Evolutionary conservation across 306 rosid genomes (phyloP).

Genomic region (Gynostemma pentaphyllum): DNA sequence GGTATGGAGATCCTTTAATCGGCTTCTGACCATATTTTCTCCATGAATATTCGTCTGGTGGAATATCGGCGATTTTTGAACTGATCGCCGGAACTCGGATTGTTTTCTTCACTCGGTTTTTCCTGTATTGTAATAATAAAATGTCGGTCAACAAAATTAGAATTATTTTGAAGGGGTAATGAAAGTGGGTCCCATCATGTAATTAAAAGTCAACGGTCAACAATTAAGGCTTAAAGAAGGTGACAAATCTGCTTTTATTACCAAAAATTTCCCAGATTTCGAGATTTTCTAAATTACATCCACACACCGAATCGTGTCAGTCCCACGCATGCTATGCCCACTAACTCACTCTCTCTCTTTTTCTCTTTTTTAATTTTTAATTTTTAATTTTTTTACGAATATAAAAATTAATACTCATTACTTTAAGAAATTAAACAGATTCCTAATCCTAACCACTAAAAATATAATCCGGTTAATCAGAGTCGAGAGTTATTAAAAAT

Average conservation of each 20-base stretch:
- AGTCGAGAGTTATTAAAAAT: no score
- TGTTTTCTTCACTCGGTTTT: slow-evolving; percentile 61
- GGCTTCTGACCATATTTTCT: slow-evolving; percentile 95
- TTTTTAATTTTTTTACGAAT: not conserved
- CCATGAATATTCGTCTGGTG: slow-evolving; percentile 89
- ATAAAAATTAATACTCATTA: no score
- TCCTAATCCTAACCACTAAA: no score
- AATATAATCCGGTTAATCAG: no score
- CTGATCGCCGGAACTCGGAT: slow-evolving; percentile 75
- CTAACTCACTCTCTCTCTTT: slow-evolving; percentile 5
- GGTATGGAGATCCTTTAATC: slow-evolving; percentile 83
- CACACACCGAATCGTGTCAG: slow-evolving; percentile 16
- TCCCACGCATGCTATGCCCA: slow-evolving; percentile 31
- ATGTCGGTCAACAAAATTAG: not conserved
- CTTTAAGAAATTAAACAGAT: no score
- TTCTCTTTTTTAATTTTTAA: not conserved
- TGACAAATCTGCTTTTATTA: not conserved
- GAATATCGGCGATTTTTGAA: slow-evolving; percentile 74
- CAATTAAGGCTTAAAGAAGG: not conserved
- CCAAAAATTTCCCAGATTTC: not conserved
- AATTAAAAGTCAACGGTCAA: not conserved
- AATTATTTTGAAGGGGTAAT: not conserved
- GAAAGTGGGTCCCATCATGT: not conserved
- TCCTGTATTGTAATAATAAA: slow-evolving; percentile 28
- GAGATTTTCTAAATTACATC: not conserved